Percentiles rank a stretch among this genome's conserved stretches.
Conservation (phyloP, 306 rosid species). For the Pachyrhizus erosus region DNA sequence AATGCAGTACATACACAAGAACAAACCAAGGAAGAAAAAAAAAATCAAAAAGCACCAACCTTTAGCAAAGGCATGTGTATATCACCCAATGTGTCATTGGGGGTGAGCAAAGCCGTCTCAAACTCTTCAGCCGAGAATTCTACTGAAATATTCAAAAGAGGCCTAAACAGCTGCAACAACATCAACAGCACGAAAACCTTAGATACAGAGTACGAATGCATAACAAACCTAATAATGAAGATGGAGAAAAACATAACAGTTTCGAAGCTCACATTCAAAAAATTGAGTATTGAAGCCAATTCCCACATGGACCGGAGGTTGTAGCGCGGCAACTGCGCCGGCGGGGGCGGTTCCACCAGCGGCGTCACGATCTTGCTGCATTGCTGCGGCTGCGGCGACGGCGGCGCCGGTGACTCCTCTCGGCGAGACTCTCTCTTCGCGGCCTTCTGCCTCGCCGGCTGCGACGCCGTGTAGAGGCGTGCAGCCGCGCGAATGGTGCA, state of each 20-base stretch:
- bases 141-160: constrained; percentile 68
- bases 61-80: constrained; percentile 87
- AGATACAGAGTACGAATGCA: constrained; percentile 28
- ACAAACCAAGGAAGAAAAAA: neutral
- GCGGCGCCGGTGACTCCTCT: constrained; percentile 40
- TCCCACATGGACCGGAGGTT: constrained; percentile 95
- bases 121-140: constrained; percentile 95
- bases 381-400: constrained; percentile 53
- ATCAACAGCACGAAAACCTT: constrained; percentile 22
- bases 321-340: constrained; percentile 85
- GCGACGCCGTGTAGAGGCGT: constrained; percentile 58
- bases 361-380: constrained; percentile 81
- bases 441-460: constrained; percentile 51
- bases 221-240: neutral
- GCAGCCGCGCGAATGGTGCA: constrained; percentile 89
- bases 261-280: constrained; percentile 78
- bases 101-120: constrained; percentile 85
- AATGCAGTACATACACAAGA: constrained; percentile 1
- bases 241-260: constrained; percentile 38
- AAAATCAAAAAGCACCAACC: constrained; percentile 65
- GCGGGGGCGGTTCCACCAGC: constrained; percentile 79
- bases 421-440: constrained; percentile 53
- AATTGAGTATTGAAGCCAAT: constrained; percentile 84
- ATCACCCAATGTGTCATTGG: constrained; percentile 86
- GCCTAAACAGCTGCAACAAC: constrained; percentile 73